Evolutionary conservation across 2,329 filamentous ascomycete genomes (phyloP).

Genomic region (Colletotrichum tropicale): DNA sequence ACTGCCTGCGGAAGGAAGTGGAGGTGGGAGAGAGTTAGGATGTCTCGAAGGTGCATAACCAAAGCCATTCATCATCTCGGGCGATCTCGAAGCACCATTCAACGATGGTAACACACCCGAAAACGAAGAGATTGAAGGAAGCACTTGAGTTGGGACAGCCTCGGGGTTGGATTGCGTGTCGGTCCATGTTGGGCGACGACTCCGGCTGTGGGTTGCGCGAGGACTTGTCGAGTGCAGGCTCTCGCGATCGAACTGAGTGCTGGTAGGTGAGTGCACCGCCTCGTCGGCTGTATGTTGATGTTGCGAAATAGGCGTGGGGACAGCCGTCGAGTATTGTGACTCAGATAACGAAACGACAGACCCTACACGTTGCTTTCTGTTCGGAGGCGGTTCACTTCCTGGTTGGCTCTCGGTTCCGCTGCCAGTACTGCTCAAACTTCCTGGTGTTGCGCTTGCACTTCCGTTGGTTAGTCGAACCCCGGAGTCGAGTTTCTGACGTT

Average conservation of each 20-base stretch:
- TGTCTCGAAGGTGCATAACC: neutral
- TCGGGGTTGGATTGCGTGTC: neutral
- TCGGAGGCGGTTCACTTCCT: conserved; percentile 53
- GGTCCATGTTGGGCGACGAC: conserved; percentile 18
- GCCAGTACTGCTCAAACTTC: conserved; percentile 41
- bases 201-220: neutral
- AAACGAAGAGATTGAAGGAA: conserved; percentile 33
- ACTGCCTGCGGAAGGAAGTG: conserved; percentile 49
- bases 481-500: conserved; percentile 52
- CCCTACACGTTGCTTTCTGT: conserved; percentile 50
- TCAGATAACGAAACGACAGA: conserved; percentile 53
- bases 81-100: conserved; percentile 19
- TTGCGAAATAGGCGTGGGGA: conserved; percentile 35
- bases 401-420: conserved; percentile 53
- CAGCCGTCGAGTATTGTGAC: conserved; percentile 45
- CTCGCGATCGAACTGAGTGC: conserved; percentile 37
- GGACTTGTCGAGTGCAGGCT: conserved; percentile 18
- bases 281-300: conserved; percentile 47
- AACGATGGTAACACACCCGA: conserved; percentile 47
- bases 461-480: conserved; percentile 37
- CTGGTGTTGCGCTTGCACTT: conserved; percentile 44
- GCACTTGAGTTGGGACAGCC: conserved; percentile 37
- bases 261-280: conserved; percentile 45
- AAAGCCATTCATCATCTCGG: conserved; percentile 4
- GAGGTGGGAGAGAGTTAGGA: conserved; percentile 30